Base-by-base conservation (phyloP, 495 filamentous ascomycete genomes). In the Evernia prunastri region DNA sequence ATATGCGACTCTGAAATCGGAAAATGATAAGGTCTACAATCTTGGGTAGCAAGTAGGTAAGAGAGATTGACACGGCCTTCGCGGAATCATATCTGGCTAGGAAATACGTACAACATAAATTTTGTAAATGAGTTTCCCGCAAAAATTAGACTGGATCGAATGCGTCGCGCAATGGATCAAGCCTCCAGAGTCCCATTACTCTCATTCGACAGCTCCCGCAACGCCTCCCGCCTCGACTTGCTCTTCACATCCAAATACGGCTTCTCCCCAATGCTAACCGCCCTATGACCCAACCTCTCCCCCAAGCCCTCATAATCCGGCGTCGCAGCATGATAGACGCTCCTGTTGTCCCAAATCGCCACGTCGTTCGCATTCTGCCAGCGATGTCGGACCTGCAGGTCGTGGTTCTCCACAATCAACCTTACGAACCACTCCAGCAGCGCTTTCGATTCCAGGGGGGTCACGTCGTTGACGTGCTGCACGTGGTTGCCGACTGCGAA, bases 261-360 rank as follows among this genome's bases (percentile, higher is more conserved):
- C 67, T 74, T 76, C 79, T 92, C 88, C 0, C 87, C 89, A 59
- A 90, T 64, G 43, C 86, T 83, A 9, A 89, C 85, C 23, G 80
- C 83, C 6, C 89, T 74, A 54, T 85, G 79, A 0, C 88, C 87
- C 37, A 78, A 78, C 54, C 88, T 72, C 68, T 82, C 77, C 4
- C 85, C 88, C 43, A 86, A 70, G 0, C 75, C 81, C 8, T 79
- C 78, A 73, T 86, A 89, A 71, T 92, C 89, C 53, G 79, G 85
- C 3, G 88, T 92, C 0, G 88, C 87, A 6, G 82, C 80, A 67
- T 92, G 89, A 71, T 85, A 90, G 1, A 82, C 80, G 43, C 80
- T 83, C 11, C 89, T 75, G 66, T 92, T 92, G 71, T 92, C 89
- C 89, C 89, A 93, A 66, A 93, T 90, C 0, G 89, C 88, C 18